Percentiles rank a stretch among this genome's conserved stretches.
Evolutionary conservation across 305 asterid genomes (phyloP).

Genomic region (Solanum chacoense): DNA sequence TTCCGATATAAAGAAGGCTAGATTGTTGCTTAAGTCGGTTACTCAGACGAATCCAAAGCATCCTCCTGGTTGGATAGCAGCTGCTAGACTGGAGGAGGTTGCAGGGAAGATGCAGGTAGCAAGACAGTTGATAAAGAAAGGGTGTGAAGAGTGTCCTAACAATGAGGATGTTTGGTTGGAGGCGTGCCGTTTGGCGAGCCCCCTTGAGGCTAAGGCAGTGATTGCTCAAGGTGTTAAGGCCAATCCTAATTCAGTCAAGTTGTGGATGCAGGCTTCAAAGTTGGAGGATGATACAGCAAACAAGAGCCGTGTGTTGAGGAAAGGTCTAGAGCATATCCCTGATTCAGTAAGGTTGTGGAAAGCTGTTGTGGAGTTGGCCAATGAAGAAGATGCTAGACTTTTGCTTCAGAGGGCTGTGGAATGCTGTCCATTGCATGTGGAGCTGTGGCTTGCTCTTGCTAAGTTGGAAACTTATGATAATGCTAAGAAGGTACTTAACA

Average conservation of each 20-base stretch:
- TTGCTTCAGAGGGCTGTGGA: conserved; percentile 76
- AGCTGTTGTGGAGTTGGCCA: conserved; percentile 86
- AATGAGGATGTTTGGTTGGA: conserved; percentile 91
- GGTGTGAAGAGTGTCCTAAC: conserved; percentile 79
- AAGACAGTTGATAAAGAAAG: conserved; percentile 50
- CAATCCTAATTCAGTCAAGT: conserved; percentile 70
- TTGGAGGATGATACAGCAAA: conserved; percentile 64
- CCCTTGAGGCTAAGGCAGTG: conserved; percentile 73
- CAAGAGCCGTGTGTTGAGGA: conserved; percentile 71
- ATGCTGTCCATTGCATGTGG: conserved; percentile 78
- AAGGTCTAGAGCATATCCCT: conserved; percentile 69
- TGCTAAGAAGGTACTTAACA: conserved; percentile 77
- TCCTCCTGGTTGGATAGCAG: conserved; percentile 96
- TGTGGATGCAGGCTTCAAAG: conserved; percentile 89
- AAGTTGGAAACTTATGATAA: conserved; percentile 64
- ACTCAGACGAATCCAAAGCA: conserved; percentile 80
- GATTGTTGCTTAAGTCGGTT: conserved; percentile 70
- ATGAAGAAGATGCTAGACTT: conserved; percentile 68
- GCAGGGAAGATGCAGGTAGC: conserved; percentile 77
- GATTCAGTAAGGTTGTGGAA: conserved; percentile 90
- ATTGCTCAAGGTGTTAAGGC: conserved; percentile 71
- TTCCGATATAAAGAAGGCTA: conserved; percentile 77
- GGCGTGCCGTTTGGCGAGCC: conserved; percentile 67
- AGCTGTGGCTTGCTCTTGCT: conserved; percentile 86
- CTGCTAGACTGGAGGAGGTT: conserved; percentile 91